phyloP scores from a whole-genome alignment of 1,284 basidiomycete species.

The Leccinum pallidistipes region DNA sequence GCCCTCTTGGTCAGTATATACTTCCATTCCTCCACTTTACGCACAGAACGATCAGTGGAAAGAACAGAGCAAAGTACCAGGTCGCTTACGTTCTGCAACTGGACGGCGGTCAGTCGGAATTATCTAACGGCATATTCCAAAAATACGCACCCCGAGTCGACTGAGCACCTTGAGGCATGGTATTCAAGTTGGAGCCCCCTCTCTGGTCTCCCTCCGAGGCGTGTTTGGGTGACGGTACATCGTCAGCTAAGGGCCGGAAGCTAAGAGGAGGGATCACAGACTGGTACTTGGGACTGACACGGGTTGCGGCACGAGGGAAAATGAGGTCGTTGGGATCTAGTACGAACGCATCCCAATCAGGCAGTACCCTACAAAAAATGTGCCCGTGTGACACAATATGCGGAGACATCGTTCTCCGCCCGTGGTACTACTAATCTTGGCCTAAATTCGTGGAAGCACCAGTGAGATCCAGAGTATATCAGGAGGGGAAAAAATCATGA shows the following conservation, averaged over 20 bases:
- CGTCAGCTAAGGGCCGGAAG: conserved; percentile 29
- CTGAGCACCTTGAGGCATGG: conserved; percentile 64
- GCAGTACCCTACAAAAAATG: no score
- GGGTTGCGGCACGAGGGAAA: conserved; percentile 88
- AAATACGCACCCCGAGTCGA: conserved; percentile 49
- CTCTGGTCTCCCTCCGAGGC: conserved; percentile 49
- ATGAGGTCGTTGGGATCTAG: conserved; percentile 92
- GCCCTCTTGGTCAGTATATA: conserved; percentile 48
- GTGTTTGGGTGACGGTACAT: conserved; percentile 14
- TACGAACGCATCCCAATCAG: no score
- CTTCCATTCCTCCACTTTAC: conserved; percentile 63
- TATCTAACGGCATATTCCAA: conserved; percentile 15
- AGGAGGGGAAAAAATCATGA: no score
- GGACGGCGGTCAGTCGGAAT: conserved; percentile 16
- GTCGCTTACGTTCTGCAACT: conserved; percentile 32
- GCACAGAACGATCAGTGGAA: conserved; percentile 11
- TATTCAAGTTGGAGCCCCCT: conserved; percentile 60
- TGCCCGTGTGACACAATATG: no score
- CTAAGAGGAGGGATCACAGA: conserved; percentile 54
- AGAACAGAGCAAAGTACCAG: neutral
- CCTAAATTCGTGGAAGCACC: no score
- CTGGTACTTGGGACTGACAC: conserved; percentile 87
- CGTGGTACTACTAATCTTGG: no score
- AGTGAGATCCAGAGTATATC: no score
- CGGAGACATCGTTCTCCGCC: no score